Evolutionary conservation across 441 rosid species (phyloP).

Genomic region (Arabidopsis hybrid): DNA sequence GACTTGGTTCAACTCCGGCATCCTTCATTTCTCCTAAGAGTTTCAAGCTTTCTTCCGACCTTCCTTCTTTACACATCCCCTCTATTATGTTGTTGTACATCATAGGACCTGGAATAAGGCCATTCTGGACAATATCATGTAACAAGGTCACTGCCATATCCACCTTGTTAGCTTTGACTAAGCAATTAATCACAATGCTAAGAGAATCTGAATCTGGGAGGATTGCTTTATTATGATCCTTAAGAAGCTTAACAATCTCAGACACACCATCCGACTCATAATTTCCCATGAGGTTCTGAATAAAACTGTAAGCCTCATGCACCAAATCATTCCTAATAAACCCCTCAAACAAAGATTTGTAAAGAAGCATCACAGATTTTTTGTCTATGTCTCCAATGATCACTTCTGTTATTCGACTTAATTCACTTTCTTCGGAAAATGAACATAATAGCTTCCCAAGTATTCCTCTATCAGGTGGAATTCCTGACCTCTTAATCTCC

Average conservation of each 20-base stretch:
- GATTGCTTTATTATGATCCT: constrained; percentile 48
- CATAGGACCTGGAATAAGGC: constrained; percentile 50
- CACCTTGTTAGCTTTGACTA: constrained; percentile 57
- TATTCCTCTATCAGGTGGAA: constrained; percentile 64
- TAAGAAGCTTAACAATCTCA: constrained; percentile 47
- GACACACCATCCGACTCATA: constrained; percentile 35
- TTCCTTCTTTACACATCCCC: constrained; percentile 69
- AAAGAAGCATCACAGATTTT: constrained; percentile 58
- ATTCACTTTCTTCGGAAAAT: constrained; percentile 58
- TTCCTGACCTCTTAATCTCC: constrained; percentile 65
- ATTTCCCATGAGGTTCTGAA: constrained; percentile 57
- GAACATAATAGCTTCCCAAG: constrained; percentile 65
- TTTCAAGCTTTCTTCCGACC: constrained; percentile 68
- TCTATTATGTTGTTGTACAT: constrained; percentile 68
- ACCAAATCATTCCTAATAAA: constrained; percentile 49
- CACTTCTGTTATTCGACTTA: constrained; percentile 51
- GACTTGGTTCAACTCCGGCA: constrained; percentile 65
- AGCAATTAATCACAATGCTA: constrained; percentile 57
- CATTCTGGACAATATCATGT: constrained; percentile 55
- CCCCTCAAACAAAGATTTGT: constrained; percentile 56
- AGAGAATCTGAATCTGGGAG: constrained; percentile 57
- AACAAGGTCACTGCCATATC: constrained; percentile 71
- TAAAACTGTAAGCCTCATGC: constrained; percentile 58
- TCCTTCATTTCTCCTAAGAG: constrained; percentile 69
- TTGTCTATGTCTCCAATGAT: constrained; percentile 53